Evolutionary conservation across 768 basidiomycete species (phyloP), one percentile per base, ranked within the genome.

Genomic region (Leccinum truebloodii): DNA sequence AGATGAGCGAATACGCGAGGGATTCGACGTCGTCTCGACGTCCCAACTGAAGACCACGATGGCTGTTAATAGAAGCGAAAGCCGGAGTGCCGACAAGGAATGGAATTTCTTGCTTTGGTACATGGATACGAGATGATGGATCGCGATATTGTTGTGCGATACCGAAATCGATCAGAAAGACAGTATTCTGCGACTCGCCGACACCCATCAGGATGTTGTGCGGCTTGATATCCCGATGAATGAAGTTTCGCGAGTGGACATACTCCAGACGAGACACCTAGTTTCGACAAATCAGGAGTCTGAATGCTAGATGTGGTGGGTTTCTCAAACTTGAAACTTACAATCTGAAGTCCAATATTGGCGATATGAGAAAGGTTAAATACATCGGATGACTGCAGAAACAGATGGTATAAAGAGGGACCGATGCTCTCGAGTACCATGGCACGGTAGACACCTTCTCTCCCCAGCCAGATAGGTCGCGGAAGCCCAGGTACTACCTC

Each of bases 121-220:
- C 9, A 20, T 48, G 46, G 22, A 48, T 48, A 16, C 22, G 18
- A 6, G 22, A 48, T 22, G 6, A 20, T 22, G 18, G 46, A 24
- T 48, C n/a, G 2, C 6, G 46, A 20, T 48, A 48, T 13, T 13
- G n/a, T 13, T 48, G 18, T 20, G 46, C n/a, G 13, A 48, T 48
- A 20, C 46, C 46, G 22, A 63, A 63, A n/a, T 63, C 46, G 13
- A 58, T 53, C 6, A 62, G 51, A 52, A 49, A 57, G 8, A 54
- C 28, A 1, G 13, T 24, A 12, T 50, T 32, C 35, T 41, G 16
- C 3, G n/a, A 28, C 4, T 46, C 57, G 16, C 56, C 28, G 6
- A 26, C 37, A 37, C 52, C 57, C 52, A 62, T 53, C 13, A 62
- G 53, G 35, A 62, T 55, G 37, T 62, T 59, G 26, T 54, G 56